These are phyloP conservation scores for Plasmodium sp. DNA, from an alignment of 169 alveolate species.

Conservation along the genomic window DNA sequence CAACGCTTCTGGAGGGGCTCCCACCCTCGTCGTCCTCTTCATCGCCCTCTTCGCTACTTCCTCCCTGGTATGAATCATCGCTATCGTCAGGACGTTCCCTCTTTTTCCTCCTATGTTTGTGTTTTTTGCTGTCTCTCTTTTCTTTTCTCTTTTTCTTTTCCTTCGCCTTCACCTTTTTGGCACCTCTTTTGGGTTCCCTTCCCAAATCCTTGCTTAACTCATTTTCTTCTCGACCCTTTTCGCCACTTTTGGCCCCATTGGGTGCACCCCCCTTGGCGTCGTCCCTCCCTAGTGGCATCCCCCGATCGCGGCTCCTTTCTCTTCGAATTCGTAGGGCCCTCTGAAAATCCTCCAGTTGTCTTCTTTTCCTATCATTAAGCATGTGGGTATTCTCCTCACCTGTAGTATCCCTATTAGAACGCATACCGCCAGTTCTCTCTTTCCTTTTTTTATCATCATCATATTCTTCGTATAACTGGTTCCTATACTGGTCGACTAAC, in stretches of 20 bases:
- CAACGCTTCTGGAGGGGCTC: neutral
- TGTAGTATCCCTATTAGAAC: constrained; percentile 7
- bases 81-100: neutral
- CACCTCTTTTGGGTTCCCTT: neutral
- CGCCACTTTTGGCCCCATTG: neutral
- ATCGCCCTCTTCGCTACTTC: neutral
- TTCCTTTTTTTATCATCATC: constrained; percentile 51
- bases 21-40: neutral
- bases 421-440: neutral
- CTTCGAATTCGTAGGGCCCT: constrained; percentile 36
- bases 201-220: neutral
- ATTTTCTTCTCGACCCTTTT: neutral
- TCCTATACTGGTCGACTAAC: constrained; percentile 52
- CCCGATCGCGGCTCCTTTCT: neutral
- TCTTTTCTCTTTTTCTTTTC: neutral
- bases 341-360: constrained; percentile 62
- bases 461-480: constrained; percentile 68
- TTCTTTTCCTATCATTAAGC: constrained; percentile 67
- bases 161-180: neutral
- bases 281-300: neutral
- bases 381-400: constrained; percentile 68
- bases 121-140: neutral
- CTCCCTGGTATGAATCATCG: neutral
- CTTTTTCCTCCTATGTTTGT: neutral
- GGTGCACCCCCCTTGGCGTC: neutral